Evolutionary conservation across 148 eudicot species (phyloP).

Genomic region (Camellia granthamiana): DNA sequence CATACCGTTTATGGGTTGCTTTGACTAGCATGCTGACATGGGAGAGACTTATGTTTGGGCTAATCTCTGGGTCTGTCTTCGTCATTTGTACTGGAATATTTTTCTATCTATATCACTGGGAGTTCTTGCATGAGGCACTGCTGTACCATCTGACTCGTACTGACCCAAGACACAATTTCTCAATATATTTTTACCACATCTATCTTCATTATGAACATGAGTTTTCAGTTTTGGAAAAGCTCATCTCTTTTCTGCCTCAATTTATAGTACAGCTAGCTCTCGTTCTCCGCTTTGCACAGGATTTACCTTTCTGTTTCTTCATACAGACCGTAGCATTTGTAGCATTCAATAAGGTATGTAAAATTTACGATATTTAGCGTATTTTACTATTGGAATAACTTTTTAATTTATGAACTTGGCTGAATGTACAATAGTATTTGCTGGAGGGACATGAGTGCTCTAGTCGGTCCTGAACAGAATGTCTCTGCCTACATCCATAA

Average conservation of each 20-base stretch:
- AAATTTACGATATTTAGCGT: neutral
- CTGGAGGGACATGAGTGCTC: no score
- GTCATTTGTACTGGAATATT: constrained; percentile 62
- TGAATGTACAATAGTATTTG: neutral
- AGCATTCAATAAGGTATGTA: constrained; percentile 87
- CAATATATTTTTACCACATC: constrained; percentile 91
- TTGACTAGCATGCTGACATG: constrained; percentile 49
- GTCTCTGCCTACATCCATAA: neutral
- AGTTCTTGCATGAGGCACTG: constrained; percentile 85
- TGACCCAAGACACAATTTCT: constrained; percentile 96
- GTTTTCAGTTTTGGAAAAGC: constrained; percentile 65
- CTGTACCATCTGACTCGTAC: constrained; percentile 90
- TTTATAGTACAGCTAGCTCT: constrained; percentile 77
- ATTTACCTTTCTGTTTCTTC: constrained; percentile 90
- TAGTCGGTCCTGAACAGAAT: neutral
- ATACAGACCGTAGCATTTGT: constrained; percentile 91
- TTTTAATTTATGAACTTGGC: neutral
- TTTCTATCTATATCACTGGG: constrained; percentile 81
- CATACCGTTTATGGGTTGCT: constrained; percentile 21
- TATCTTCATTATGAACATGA: constrained; percentile 74
- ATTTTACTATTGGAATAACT: neutral
- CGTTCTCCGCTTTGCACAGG: constrained; percentile 57
- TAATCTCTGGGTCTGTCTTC: constrained; percentile 74
- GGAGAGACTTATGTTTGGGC: constrained; percentile 62
- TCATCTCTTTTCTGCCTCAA: constrained; percentile 90